These are phyloP conservation scores for Penicillium parvum DNA, from an alignment of 495 filamentous ascomycete species.

Conservation along the genomic window DNA sequence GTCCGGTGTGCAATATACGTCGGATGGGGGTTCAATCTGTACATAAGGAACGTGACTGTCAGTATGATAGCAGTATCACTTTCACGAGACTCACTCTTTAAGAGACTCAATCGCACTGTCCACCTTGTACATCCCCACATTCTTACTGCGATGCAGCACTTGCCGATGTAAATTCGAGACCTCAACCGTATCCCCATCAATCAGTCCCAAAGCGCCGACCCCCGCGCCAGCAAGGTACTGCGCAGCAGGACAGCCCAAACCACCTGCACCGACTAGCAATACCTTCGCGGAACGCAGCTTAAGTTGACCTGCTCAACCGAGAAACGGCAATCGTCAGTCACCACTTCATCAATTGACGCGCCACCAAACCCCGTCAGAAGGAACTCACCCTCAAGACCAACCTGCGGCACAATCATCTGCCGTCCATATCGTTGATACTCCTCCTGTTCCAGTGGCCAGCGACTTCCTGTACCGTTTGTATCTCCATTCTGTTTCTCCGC, in stretches of 20 bases:
- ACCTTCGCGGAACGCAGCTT: slow-evolving; percentile 65
- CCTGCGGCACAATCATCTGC: slow-evolving; percentile 84
- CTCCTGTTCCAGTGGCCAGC: slow-evolving; percentile 58
- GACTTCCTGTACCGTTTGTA: slow-evolving; percentile 18
- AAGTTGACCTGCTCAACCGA: slow-evolving; percentile 61
- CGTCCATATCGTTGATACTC: slow-evolving; percentile 86
- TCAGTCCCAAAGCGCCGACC: slow-evolving; percentile 74
- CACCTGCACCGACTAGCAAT: slow-evolving; percentile 87
- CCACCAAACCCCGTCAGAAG: background rate
- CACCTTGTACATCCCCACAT: slow-evolving; percentile 77
- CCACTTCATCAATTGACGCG: background rate
- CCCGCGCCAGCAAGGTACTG: slow-evolving; percentile 86
- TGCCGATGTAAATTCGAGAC: slow-evolving; percentile 91
- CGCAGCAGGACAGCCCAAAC: slow-evolving; percentile 87
- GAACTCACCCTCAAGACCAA: slow-evolving; percentile 68
- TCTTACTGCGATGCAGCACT: slow-evolving; percentile 66
- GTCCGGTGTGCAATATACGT: slow-evolving; percentile 56
- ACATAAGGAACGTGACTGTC: background rate
- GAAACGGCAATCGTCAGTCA: background rate
- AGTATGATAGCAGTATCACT: background rate
- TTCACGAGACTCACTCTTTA: slow-evolving; percentile 44
- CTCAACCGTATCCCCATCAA: slow-evolving; percentile 87
- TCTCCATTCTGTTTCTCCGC: background rate
- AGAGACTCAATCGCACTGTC: slow-evolving; percentile 70
- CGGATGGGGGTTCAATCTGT: slow-evolving; percentile 63